phyloP scores from a whole-genome alignment of 2,329 filamentous ascomycete species.

The Aurifilum marmelostoma region DNA sequence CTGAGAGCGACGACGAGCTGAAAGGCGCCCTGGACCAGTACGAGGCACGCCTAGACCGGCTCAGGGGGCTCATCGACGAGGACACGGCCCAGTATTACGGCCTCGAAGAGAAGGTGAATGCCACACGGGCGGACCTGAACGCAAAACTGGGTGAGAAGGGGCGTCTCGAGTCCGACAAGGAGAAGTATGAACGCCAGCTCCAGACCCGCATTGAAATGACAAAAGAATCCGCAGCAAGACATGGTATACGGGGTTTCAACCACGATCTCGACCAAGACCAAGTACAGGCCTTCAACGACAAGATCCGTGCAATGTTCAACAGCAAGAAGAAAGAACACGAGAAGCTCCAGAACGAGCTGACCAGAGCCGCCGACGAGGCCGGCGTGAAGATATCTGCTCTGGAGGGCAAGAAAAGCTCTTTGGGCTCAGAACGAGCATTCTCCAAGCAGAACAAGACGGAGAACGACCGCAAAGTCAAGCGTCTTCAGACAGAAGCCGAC shows the following conservation, averaged over 20 bases:
- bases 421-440: conserved; percentile 73
- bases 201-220: conserved; percentile 72
- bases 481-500: conserved; percentile 69
- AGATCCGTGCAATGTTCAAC: conserved; percentile 71
- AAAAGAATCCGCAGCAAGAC: conserved; percentile 73
- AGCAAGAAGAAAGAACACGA: conserved; percentile 84
- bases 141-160: conserved; percentile 68
- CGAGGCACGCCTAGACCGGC: conserved; percentile 70
- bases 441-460: conserved; percentile 72
- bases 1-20: conserved; percentile 77
- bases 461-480: conserved; percentile 71
- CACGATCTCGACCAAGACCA: conserved; percentile 74
- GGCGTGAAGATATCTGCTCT: conserved; percentile 73
- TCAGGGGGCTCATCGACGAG: conserved; percentile 64
- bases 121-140: conserved; percentile 51
- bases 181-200: conserved; percentile 81
- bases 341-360: conserved; percentile 71
- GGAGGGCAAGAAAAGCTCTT: conserved; percentile 71
- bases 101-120: conserved; percentile 56
- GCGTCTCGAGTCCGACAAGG: conserved; percentile 82
- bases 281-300: conserved; percentile 76
- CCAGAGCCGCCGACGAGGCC: conserved; percentile 74
- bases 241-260: conserved; percentile 85
- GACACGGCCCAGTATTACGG: conserved; percentile 68
- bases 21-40: conserved; percentile 75